Evolutionary conservation across 1,284 basidiomycete species (phyloP), one percentile per base, ranked within the genome.

Genomic region (Ceratobasidium sp.): DNA sequence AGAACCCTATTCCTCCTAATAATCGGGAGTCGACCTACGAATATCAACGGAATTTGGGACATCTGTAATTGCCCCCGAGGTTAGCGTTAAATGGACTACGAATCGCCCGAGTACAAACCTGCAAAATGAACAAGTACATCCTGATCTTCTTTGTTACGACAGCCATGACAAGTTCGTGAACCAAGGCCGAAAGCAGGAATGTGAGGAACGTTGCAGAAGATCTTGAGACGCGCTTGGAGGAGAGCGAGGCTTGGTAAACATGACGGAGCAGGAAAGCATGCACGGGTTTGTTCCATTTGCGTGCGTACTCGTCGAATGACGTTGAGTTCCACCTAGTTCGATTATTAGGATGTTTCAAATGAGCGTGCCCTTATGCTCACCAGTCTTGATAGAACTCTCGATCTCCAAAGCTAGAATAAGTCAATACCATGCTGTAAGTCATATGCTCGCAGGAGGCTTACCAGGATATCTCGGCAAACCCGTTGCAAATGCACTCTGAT

Each of bases 301-400:
- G 91, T 6, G 95, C 93, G 85, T 98, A 99, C 84, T 98, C 96
- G 83, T 98, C 98, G 93, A 95, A 97, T 2, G 94, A 94, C 0
- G 94, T 96, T 0, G 95, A 95, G 86, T 99, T 99, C 97, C 97
- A 99, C 93, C 84, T 90, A 79, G 67, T 7, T 12, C 65, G 57
- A 20, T 6, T 17, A 61, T 66, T 68, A 33, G 20, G 46, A 17
- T 13, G 6, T 28, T 12, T 54, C 50, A 23, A 9, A 38, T 26
- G n/a, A 1, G 50, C 46, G 70, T 7, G 44, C 75, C 5, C 54
- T 50, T 44, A 3, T 38, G 66, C 78, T 70, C 56, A 81, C 94
- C 96, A 98, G 84, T 98, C 97, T 85, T 96, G 94, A 85, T 99
- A 99, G 84, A 99, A 99, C 81, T 96, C 94, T 57, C 97, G 89